A percentile compares a stretch with the other conserved stretches of the same genome.
Conservation (phyloP, 768 basidiomycete genomes). For the Termitomyces sp. region DNA sequence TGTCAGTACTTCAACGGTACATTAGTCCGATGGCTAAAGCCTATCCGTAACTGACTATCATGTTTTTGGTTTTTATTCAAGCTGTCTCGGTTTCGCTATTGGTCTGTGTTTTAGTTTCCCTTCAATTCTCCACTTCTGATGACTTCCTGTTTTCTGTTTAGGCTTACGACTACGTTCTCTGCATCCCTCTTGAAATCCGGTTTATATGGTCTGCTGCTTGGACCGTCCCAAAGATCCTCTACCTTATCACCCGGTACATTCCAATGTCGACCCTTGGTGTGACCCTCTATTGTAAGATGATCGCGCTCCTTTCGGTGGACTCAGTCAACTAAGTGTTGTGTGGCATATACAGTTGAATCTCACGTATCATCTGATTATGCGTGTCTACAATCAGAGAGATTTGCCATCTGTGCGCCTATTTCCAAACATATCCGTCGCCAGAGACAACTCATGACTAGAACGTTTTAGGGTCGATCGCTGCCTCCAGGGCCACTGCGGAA, state of each 20-base stretch:
- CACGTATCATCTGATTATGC: neutral
- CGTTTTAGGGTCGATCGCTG: neutral
- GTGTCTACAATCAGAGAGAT: neutral
- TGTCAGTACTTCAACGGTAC: neutral
- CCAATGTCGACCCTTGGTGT: constrained; percentile 3
- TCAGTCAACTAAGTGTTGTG: neutral
- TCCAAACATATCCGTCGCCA: neutral
- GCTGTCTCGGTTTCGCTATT: neutral
- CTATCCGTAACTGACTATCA: neutral
- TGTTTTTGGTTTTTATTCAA: neutral
- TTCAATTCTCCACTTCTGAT: neutral
- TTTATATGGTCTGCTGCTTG: constrained; percentile 11
- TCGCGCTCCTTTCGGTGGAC: too few species aligned
- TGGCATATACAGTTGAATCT: neutral
- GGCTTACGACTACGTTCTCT: constrained; percentile 20
- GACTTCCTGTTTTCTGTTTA: neutral
- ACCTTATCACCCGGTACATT: constrained; percentile 10
- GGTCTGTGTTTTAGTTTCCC: neutral
- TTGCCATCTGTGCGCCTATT: neutral
- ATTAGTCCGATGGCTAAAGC: neutral
- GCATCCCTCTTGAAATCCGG: neutral
- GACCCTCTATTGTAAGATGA: neutral
- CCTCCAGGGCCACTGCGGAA: neutral
- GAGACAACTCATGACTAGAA: neutral
- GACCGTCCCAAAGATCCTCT: constrained; percentile 9